Evolutionary conservation across 129 eudicot genomes (phyloP), one percentile per base, ranked within the genome.

Genomic region (Chrysanthemum makinoi): DNA sequence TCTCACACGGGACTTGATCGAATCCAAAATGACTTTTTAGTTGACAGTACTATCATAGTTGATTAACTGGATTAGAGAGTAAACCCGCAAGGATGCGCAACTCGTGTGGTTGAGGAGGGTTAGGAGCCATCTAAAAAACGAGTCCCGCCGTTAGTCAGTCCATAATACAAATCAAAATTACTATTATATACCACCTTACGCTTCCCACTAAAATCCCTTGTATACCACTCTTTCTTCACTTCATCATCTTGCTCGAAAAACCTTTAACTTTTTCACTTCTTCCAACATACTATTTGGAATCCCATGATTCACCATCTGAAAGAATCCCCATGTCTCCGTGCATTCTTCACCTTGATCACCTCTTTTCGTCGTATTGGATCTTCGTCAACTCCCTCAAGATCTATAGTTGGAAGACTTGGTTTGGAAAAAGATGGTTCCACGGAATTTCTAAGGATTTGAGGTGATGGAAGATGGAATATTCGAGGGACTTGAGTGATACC

Each of bases 271-370:
- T 24, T 69, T 14, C 72, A 80, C 68, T 50, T 76, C 79, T 49
- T 76, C 74, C 88, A 83, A 60, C 1, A 81, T 62, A 10, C 51
- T 20, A 5, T 2, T 18, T 0, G 85, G 69, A n/a, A 88, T 79
- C 2, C 86, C 89, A 70, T 85, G 96, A 63, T 88, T 85, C 5
- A 85, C 79, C 35, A 83, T 47, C 68, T 88, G 91, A 53, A 88
- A 88, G 64, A 86, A 81, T 0, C 96, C 96, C 89, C 89, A 81
- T 0, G 61, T 73, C 66, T 77, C 76, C 18, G 75, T 10, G 89
- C 89, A 2, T 74, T 77, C 8, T 81, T 80, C 13, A 83, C 59
- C 7, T 81, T 65, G 26, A 88, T 20, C 39, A 79, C 74, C 59
- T 73, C 57, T 11, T 10, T 28, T 1, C 79, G 58, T 8, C 62